These are phyloP conservation scores for Gremmenia infestans DNA, from an alignment of 2,329 filamentous ascomycete species.

Conservation along the genomic window DNA sequence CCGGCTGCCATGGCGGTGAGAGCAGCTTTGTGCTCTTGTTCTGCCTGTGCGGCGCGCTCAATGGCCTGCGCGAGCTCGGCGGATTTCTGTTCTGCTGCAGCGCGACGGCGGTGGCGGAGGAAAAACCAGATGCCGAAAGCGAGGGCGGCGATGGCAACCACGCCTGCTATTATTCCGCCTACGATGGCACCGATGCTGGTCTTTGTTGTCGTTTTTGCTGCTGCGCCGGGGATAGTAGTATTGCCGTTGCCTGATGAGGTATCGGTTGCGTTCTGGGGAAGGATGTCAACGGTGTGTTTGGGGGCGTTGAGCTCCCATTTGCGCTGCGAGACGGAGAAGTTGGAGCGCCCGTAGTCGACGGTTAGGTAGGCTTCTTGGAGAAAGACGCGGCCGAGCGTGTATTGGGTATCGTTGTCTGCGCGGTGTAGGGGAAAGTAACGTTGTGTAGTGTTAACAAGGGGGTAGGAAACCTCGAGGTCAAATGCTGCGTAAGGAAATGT, in stretches of 20 bases:
- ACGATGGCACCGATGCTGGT: not conserved
- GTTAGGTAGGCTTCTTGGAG: slow-evolving; percentile 33
- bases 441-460: slow-evolving; percentile 22
- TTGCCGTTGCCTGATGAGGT: not conserved
- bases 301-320: not conserved
- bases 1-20: not conserved
- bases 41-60: not conserved
- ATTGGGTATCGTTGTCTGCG: slow-evolving; percentile 32
- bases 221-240: not conserved
- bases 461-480: slow-evolving; percentile 33
- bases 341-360: slow-evolving; percentile 4
- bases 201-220: not conserved
- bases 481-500: slow-evolving; percentile 34
- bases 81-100: not conserved
- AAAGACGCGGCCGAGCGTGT: slow-evolving; percentile 35
- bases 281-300: not conserved
- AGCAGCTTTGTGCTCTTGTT: not conserved
- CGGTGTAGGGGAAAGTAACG: slow-evolving; percentile 35
- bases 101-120: not conserved
- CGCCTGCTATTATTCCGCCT: not conserved
- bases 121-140: not conserved
- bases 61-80: not conserved
- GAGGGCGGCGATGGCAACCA: not conserved
- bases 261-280: not conserved
- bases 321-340: slow-evolving; percentile 4